Percentiles rank a stretch among this genome's conserved stretches.
Evolutionary conservation across 2,329 filamentous ascomycete species (phyloP).

Genomic region (Pestalotiopsis sp.): DNA sequence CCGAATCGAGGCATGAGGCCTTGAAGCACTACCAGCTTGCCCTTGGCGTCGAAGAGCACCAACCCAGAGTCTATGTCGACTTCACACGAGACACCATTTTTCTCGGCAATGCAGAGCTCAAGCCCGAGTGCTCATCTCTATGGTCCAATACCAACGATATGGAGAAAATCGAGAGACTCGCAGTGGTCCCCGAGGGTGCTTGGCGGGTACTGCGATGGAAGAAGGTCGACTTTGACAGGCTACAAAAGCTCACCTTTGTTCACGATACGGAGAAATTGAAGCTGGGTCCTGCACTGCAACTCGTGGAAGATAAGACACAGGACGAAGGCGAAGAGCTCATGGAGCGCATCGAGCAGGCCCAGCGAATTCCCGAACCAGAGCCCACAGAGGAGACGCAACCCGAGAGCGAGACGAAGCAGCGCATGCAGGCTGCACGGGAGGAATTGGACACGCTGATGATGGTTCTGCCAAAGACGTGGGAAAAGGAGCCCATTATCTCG

Average conservation of each 20-base stretch:
- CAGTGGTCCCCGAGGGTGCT: conserved; percentile 34
- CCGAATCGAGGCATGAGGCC: conserved; percentile 34
- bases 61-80: conserved; percentile 33
- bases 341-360: conserved; percentile 22
- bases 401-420: conserved; percentile 28
- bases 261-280: conserved; percentile 28
- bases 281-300: conserved; percentile 24
- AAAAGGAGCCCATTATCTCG: conserved; percentile 29
- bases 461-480: conserved; percentile 31
- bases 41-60: conserved; percentile 24
- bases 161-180: conserved; percentile 27
- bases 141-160: conserved; percentile 30
- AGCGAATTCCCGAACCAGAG: conserved; percentile 7
- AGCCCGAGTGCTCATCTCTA: conserved; percentile 28
- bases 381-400: not conserved
- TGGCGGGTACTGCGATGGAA: conserved; percentile 32
- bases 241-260: conserved; percentile 35
- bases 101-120: conserved; percentile 31
- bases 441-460: conserved; percentile 32
- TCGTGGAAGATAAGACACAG: conserved; percentile 28
- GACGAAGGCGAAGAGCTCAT: conserved; percentile 23
- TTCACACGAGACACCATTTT: conserved; percentile 34
- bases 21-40: conserved; percentile 32
- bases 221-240: conserved; percentile 25
- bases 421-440: conserved; percentile 31